These are phyloP conservation scores for Daldinia vernicosa DNA, from an alignment of 495 filamentous ascomycete genomes.

Conservation along the genomic window DNA sequence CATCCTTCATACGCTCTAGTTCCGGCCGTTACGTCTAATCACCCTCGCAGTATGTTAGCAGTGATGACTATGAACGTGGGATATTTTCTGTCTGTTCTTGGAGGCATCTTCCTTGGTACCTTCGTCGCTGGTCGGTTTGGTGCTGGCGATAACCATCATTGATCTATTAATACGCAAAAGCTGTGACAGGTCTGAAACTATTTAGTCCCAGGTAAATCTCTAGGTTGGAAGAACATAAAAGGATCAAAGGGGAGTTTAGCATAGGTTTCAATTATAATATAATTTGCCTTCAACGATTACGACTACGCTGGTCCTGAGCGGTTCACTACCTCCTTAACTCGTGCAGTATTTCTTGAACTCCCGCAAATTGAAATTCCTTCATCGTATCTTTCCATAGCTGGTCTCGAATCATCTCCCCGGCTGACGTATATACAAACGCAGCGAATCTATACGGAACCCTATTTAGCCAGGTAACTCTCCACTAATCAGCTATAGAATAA, in stretches of 20 bases:
- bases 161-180: not conserved
- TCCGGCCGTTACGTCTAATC: not conserved
- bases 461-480: too few relatives aligned
- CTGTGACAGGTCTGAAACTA: not conserved
- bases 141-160: slow-evolving; percentile 32
- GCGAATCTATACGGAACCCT: too few relatives aligned
- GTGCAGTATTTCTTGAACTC: not conserved
- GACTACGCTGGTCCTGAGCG: too few relatives aligned
- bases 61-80: slow-evolving; percentile 93
- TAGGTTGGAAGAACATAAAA: not conserved
- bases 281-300: too few relatives aligned
- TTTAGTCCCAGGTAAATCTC: not conserved
- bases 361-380: not conserved
- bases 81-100: slow-evolving; percentile 82
- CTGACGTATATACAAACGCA: not conserved
- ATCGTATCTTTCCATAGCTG: not conserved
- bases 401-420: not conserved
- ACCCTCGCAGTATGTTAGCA: slow-evolving; percentile 75
- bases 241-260: not conserved
- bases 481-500: too few relatives aligned
- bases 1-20: not conserved
- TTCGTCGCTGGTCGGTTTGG: slow-evolving; percentile 65
- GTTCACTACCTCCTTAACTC: not conserved
- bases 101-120: slow-evolving; percentile 78
- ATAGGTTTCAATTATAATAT: too few relatives aligned